These are phyloP conservation scores for Botrytis medusae DNA, from an alignment of 2,329 filamentous ascomycete species.

Conservation along the genomic window DNA sequence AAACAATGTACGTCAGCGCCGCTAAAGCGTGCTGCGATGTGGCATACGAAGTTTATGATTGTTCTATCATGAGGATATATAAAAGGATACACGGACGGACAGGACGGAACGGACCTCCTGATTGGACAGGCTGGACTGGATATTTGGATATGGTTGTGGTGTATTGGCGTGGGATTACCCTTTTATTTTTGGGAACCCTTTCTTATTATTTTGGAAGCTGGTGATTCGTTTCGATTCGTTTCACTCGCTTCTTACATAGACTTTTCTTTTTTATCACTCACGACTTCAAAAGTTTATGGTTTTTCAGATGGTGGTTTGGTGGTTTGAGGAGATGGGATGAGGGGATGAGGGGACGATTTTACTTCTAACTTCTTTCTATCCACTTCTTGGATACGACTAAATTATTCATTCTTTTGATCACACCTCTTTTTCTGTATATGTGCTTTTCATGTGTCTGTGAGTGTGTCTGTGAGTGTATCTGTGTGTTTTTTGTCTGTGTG, in stretches of 20 bases:
- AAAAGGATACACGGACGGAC: not conserved
- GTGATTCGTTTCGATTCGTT: not conserved
- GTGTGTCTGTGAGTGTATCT: not conserved
- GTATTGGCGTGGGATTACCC: not conserved
- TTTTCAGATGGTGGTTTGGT: not conserved
- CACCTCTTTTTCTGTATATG: not conserved
- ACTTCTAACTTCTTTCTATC: not conserved
- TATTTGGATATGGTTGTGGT: not conserved
- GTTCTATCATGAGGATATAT: slow-evolving; percentile 7
- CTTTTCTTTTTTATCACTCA: not conserved
- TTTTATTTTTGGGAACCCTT: not conserved
- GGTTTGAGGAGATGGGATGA: not conserved
- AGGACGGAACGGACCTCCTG: not conserved
- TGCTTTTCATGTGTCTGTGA: not conserved
- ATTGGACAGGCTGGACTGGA: not conserved
- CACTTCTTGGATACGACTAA: not conserved
- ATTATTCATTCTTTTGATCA: not conserved
- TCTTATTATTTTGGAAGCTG: not conserved
- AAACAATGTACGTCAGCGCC: slow-evolving; percentile 14
- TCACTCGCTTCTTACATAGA: not conserved
- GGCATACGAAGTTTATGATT: slow-evolving; percentile 15
- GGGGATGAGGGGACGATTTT: not conserved
- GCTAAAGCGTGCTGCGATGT: slow-evolving; percentile 16
- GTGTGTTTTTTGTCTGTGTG: too few species aligned
- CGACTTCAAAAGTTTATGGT: not conserved